A percentile compares a stretch with the other conserved stretches of the same genome.
These are phyloP conservation scores for Coelastrella sp. DNA, from an alignment of 139 green algal genomes.

Conservation along the genomic window DNA sequence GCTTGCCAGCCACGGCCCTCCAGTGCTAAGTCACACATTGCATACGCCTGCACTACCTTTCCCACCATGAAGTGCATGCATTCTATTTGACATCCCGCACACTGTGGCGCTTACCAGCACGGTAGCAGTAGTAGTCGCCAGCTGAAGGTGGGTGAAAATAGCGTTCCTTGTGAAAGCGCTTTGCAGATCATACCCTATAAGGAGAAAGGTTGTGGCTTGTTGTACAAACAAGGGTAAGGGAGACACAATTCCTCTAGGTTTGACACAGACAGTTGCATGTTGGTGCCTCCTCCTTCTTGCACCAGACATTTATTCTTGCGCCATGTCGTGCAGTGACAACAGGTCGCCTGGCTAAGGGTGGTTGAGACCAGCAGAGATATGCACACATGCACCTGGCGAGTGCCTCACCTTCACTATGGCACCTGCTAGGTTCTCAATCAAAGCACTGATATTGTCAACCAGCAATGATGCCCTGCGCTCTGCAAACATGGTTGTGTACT, in stretches of 20 bases:
- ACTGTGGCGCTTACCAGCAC: slow-evolving; percentile 26
- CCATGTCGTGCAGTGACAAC: background rate
- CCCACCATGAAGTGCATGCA: background rate
- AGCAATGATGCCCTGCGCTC: slow-evolving; percentile 6
- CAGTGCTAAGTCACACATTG: no score
- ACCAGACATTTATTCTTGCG: no score
- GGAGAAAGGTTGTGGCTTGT: background rate
- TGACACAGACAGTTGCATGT: no score
- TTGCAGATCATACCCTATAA: slow-evolving; percentile 25
- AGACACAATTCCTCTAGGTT: no score
- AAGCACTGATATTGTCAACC: slow-evolving; percentile 38
- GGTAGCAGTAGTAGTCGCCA: slow-evolving; percentile 36
- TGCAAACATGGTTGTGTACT: slow-evolving; percentile 46
- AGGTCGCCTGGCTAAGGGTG: background rate
- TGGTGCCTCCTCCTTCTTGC: no score
- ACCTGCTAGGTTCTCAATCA: slow-evolving; percentile 40
- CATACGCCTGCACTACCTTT: no score
- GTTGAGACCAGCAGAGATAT: background rate
- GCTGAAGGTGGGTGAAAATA: background rate
- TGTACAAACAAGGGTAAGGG: no score
- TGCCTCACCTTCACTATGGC: slow-evolving; percentile 41
- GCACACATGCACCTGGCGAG: background rate
- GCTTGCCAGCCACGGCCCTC: no score
- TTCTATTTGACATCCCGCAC: background rate
- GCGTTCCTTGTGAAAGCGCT: background rate